Evolutionary conservation across 352 stramenopile genomes (phyloP).

Genomic region (Blastocystis sp.): DNA sequence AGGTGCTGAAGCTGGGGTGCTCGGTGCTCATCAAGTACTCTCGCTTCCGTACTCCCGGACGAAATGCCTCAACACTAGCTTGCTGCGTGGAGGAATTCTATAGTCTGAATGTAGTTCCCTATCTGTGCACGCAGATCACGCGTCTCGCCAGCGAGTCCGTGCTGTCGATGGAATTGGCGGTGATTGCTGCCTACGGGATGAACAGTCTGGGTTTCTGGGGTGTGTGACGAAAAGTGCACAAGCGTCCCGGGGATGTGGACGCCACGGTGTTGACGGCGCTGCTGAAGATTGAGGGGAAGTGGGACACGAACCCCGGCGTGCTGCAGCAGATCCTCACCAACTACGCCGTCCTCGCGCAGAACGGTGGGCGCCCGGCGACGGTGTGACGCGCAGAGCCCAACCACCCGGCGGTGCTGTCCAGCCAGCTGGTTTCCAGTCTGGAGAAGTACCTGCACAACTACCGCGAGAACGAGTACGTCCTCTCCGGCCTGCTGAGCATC

Average conservation of each 20-base stretch:
- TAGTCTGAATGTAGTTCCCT: neutral
- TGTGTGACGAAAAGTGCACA: neutral
- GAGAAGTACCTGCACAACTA: neutral
- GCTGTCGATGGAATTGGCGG: constrained; percentile 39
- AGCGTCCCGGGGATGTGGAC: neutral
- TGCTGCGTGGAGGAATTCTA: neutral
- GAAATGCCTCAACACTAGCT: neutral
- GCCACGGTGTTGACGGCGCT: neutral
- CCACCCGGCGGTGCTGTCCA: neutral
- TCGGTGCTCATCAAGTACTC: constrained; percentile 33
- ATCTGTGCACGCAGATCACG: constrained; percentile 55
- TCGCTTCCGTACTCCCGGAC: neutral
- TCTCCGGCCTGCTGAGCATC: neutral
- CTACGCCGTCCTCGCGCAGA: constrained; percentile 20
- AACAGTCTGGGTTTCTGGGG: neutral
- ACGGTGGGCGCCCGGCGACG: neutral
- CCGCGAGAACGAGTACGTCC: constrained; percentile 15
- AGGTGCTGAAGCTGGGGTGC: constrained; percentile 39
- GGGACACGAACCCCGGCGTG: neutral
- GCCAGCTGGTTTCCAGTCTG: neutral
- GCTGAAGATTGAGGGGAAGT: constrained; percentile 14
- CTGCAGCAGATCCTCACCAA: constrained; percentile 40
- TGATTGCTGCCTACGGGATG: constrained; percentile 27
- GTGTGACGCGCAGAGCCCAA: neutral
- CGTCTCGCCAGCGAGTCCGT: constrained; percentile 58